Base-by-base conservation (phyloP, 768 basidiomycete species). In the Amanita brunnescens region DNA sequence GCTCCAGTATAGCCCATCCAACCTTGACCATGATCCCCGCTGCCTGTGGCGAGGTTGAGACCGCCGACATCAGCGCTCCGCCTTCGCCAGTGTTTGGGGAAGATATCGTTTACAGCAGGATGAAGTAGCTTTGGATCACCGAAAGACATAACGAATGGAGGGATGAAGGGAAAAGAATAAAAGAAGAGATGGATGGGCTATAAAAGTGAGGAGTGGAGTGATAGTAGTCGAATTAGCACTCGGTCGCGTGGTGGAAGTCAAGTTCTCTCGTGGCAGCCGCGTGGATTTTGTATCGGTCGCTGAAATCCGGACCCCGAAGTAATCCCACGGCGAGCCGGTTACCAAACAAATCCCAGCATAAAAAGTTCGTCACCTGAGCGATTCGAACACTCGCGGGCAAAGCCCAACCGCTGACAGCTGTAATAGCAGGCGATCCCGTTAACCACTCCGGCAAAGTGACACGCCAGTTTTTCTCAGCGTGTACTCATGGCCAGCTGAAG, bases 61-160 rank as follows among this genome's bases (percentile, higher is more conserved):
- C 92, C 93, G 10, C 93, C 93, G 38, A 90, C 77, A 66, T 97
- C 93, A 51, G 93, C 91, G 62, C 88, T 92, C 42, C 88, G 72
- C 48, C 92, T 73, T 53, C 64, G 58, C 63, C 60, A 63, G 47
- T 62, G 58, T 41, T 54, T 61, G 9, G 57, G 45, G 18, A 46
- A 53, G 34, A 47, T 5, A 24, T 53, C 52, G 35, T 2, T 32
- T 16, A 29, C 39, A 14, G 33, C 33, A 16, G 29, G 14, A 21
- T 42, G 46, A 35, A 21, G 26, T 40, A 39, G 24, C 20, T 44
- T 51, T 40, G 35, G 37, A 46, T 55, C 32, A 24, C 20, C 38
- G 26, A 47, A 23, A n/a, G 51, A 51, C 35, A 30, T 37, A 30
- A 49, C 42, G 33, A 48, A 44, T 29, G 41, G 53, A 20, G 10